Conservation (phyloP, 345 rosid genomes). For the Citrus reticulata region DNA sequence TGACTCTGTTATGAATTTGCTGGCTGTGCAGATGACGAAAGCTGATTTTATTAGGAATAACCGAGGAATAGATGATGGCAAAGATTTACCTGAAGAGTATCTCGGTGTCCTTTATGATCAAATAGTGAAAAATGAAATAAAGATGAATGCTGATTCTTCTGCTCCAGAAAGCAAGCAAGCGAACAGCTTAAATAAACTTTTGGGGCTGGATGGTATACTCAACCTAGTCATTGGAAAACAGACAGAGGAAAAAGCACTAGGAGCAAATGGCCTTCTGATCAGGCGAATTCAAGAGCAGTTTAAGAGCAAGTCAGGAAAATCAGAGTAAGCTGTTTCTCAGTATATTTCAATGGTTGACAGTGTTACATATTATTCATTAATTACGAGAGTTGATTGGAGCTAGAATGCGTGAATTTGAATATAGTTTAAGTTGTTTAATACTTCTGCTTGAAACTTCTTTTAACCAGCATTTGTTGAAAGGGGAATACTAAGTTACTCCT, state of each 20-base stretch:
- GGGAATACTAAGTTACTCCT: background rate
- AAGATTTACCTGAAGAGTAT: conserved; percentile 92
- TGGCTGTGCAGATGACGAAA: conserved; percentile 70
- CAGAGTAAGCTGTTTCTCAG: conserved; percentile 62
- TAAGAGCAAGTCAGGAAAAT: conserved; percentile 83
- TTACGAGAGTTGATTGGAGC: background rate
- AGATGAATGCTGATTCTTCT: conserved; percentile 79
- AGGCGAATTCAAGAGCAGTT: conserved; percentile 94
- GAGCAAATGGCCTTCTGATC: conserved; percentile 93
- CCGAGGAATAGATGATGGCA: conserved; percentile 94
- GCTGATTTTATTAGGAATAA: conserved; percentile 84
- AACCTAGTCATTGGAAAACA: conserved; percentile 84
- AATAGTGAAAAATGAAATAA: conserved; percentile 85
- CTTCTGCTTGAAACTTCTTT: background rate
- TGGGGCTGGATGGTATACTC: conserved; percentile 93
- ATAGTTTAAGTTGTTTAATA: background rate
- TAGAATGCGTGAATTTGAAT: background rate
- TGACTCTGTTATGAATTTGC: conserved; percentile 30
- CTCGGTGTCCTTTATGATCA: conserved; percentile 81
- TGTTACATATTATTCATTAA: background rate
- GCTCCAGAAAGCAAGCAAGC: conserved; percentile 83
- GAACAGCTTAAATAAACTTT: conserved; percentile 75
- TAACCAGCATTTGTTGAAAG: background rate
- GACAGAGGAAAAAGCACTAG: conserved; percentile 82
- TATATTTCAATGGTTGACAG: background rate